Evolutionary conservation across 768 basidiomycete genomes (phyloP).

Genomic region (Amanita thiersii): DNA sequence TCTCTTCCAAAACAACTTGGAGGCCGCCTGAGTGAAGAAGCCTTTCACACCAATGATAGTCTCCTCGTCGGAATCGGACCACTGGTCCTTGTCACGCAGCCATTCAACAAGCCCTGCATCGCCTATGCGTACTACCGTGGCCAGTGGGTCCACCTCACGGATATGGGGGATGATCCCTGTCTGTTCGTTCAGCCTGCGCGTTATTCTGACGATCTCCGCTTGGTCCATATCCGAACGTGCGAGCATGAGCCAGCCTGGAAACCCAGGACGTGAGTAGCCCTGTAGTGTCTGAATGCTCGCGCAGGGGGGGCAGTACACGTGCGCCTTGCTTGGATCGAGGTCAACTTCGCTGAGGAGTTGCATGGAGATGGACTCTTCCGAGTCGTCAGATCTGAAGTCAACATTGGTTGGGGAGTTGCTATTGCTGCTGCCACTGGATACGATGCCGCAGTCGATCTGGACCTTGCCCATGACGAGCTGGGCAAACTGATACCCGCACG

Average conservation of each 20-base stretch:
- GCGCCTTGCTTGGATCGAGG: background rate
- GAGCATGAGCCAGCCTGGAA: constrained; percentile 4
- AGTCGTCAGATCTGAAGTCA: too few species aligned
- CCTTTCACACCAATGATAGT: background rate
- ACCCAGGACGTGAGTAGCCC: background rate
- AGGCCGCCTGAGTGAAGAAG: background rate
- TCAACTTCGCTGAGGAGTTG: too few species aligned
- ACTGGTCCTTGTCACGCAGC: background rate
- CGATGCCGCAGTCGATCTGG: too few species aligned
- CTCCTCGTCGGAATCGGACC: background rate
- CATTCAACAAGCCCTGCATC: background rate
- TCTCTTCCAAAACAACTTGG: background rate
- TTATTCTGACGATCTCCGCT: constrained; percentile 12
- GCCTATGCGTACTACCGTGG: background rate
- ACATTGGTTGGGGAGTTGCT: too few species aligned
- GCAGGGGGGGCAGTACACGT: background rate
- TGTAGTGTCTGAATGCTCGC: background rate
- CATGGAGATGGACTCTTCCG: too few species aligned
- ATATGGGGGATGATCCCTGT: constrained; percentile 1
- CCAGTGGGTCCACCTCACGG: background rate
- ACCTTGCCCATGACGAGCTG: background rate
- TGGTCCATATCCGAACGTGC: constrained; percentile 12
- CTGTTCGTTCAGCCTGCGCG: constrained; percentile 10
- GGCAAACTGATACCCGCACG: background rate
- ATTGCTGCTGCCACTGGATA: too few species aligned